Base-by-base conservation (phyloP, 140 eudicot genomes). In the Oenanthe javanica region DNA sequence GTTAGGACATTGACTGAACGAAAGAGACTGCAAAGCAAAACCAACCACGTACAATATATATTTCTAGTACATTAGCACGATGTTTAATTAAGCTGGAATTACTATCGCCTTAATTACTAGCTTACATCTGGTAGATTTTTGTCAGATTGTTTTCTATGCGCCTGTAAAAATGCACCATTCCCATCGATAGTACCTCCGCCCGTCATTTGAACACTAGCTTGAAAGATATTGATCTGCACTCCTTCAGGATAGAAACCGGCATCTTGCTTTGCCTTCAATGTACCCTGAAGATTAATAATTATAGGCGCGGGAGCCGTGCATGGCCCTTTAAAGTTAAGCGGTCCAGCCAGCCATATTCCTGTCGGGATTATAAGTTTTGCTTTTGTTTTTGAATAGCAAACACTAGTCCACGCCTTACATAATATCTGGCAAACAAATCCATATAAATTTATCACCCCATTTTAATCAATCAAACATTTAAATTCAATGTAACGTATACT, bases 121-220 rank as follows among this genome's bases (percentile, higher is more conserved):
- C 76, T 72, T 72, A 72, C 78, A 75, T 75, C 78, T n/a, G 78
- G 61, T 12, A 75, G 78, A 47, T 16, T 16, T 18, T 1, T 12
- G 78, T 19, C 31, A 14, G 59, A 15, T 59, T 7, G 1, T 45
- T 49, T 25, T 31, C 45, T 48, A 23, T 1, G 2, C 14, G 42
- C 47, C 49, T 81, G 27, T 81, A 81, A 78, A 1, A 21, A 36
- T 2, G 7, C 36, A 0, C 89, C 89, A 46, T 80, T 73, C 46
- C 87, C 87, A 14, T 81, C 38, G 57, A 86, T 43, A 80, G 84
- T 81, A 15, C 89, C 89, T 21, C 72, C 79, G 18, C 90, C 91
- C 4, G 64, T 80, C 15, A 87, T 4, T 7, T 47, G 10, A 27
- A 87, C 46, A 16, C 81, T 78, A 5, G 75, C 72, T 48, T 18